Conservation (phyloP, 176 grass and related monocot species). For the Echinochloa phyllopogon region DNA sequence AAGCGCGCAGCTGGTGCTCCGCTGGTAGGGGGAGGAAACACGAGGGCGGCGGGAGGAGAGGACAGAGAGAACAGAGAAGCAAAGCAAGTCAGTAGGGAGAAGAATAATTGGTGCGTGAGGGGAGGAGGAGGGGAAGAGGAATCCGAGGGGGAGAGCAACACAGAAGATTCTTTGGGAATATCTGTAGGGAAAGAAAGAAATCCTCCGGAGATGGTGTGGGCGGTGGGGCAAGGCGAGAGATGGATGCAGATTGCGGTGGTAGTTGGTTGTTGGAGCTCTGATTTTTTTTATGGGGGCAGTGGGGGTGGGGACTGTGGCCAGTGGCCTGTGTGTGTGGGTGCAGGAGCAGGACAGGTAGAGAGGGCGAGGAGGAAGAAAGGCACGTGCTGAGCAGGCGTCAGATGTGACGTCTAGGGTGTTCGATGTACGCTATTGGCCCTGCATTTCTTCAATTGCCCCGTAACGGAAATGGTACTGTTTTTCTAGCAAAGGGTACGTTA, state of each 20-base stretch:
- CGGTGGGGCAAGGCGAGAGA: neutral
- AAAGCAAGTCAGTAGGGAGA: slow-evolving; percentile 23
- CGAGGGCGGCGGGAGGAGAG: neutral
- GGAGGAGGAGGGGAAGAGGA: slow-evolving; percentile 34
- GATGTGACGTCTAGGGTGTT: neutral
- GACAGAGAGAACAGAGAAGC: slow-evolving; percentile 9
- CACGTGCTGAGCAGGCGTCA: slow-evolving; percentile 47
- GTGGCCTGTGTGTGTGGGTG: neutral
- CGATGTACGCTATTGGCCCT: neutral
- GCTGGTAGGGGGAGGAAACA: slow-evolving; percentile 35
- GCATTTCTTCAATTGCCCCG: neutral
- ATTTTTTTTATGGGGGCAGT: slow-evolving; percentile 16
- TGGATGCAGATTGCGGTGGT: slow-evolving; percentile 38
- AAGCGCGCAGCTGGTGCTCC: neutral
- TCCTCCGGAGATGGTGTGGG: neutral
- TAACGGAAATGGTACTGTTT: neutral
- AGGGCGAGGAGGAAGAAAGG: slow-evolving; percentile 32
- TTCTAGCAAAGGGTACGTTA: too few species aligned
- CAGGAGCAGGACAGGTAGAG: neutral
- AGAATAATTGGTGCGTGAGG: slow-evolving; percentile 30
- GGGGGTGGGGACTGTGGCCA: neutral
- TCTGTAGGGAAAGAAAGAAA: slow-evolving; percentile 51
- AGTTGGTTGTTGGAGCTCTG: slow-evolving; percentile 29
- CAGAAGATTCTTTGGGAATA: slow-evolving; percentile 51
- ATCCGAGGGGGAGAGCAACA: slow-evolving; percentile 57